Evolutionary conservation across 352 stramenopile genomes (phyloP).

Genomic region (Bremia lactucae): DNA sequence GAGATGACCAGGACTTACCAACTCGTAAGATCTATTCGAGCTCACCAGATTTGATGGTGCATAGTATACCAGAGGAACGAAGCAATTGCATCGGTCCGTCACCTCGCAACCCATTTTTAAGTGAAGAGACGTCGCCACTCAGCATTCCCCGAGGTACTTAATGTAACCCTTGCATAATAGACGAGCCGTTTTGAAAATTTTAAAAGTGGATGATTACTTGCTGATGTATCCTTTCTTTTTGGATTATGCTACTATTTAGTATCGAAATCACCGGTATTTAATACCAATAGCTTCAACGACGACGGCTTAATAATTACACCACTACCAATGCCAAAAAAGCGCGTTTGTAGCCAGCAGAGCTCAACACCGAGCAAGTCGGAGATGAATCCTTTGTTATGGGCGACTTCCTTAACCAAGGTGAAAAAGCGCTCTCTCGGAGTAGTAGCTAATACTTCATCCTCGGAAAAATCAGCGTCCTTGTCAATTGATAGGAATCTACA

Average conservation of each 20-base stretch:
- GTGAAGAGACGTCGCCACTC: constrained; percentile 12
- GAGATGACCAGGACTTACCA: constrained; percentile 4
- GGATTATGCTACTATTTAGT: constrained; percentile 14
- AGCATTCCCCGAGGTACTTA: constrained; percentile 15
- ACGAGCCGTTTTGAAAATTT: constrained; percentile 1
- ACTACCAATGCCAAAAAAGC: constrained; percentile 29
- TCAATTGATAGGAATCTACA: constrained; percentile 28
- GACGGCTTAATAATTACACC: constrained; percentile 19
- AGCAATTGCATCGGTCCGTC: constrained; percentile 20
- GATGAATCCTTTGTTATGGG: constrained; percentile 10
- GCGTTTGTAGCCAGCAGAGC: constrained; percentile 25
- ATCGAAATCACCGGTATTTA: constrained; percentile 13
- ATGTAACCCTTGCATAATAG: too few relatives aligned
- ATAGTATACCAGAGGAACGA: constrained; percentile 15
- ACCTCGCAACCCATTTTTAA: constrained; percentile 18
- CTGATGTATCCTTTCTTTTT: constrained; percentile 14
- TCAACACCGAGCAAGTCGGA: constrained; percentile 20
- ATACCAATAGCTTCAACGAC: constrained; percentile 18
- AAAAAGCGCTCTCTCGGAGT: constrained; percentile 19
- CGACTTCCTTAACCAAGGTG: constrained; percentile 16
- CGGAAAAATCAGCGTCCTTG: constrained; percentile 17
- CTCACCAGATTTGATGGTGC: constrained; percentile 14
- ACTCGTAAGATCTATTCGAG: constrained; percentile 16
- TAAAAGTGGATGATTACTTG: neutral
- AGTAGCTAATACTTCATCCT: constrained; percentile 12